A percentile compares a stretch with the other conserved stretches of the same genome.
Evolutionary conservation across 192 early-diverging fungal species (phyloP).

Genomic region (Pilaira anomala): DNA sequence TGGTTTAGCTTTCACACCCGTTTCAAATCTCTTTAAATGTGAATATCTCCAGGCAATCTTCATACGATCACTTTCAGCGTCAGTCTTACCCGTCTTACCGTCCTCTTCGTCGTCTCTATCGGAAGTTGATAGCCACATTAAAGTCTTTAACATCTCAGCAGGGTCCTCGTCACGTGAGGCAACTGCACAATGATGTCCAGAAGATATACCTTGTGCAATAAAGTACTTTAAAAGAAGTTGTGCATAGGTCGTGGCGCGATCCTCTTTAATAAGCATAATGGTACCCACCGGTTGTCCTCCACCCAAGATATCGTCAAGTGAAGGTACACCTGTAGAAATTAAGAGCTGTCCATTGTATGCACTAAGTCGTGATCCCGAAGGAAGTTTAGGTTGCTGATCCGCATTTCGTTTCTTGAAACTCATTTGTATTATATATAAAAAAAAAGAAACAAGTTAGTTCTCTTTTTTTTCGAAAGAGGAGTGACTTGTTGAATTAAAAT

Average conservation of each 20-base stretch:
- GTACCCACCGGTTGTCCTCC: conserved; percentile 86
- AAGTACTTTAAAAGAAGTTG: conserved; percentile 77
- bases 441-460: too few species aligned
- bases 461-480: too few species aligned
- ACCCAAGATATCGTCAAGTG: conserved; percentile 81
- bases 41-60: conserved; percentile 96
- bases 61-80: conserved; percentile 60
- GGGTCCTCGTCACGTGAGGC: conserved; percentile 66
- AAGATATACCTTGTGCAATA: conserved; percentile 80
- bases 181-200: conserved; percentile 66
- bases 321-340: conserved; percentile 79
- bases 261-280: conserved; percentile 73
- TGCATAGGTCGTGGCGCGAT: conserved; percentile 79
- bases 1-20: conserved; percentile 38
- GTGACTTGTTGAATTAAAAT: too few species aligned
- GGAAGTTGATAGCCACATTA: conserved; percentile 60
- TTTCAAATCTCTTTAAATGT: conserved; percentile 67
- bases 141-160: conserved; percentile 53
- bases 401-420: conserved; percentile 56
- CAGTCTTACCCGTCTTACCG: conserved; percentile 28
- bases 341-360: conserved; percentile 74
- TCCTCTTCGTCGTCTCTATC: conserved; percentile 46
- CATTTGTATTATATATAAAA: conserved; percentile 10
- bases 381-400: conserved; percentile 56
- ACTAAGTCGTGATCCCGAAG: conserved; percentile 69